Base-by-base conservation (phyloP, 495 filamentous ascomycete species). In the Glonium stellatum region DNA sequence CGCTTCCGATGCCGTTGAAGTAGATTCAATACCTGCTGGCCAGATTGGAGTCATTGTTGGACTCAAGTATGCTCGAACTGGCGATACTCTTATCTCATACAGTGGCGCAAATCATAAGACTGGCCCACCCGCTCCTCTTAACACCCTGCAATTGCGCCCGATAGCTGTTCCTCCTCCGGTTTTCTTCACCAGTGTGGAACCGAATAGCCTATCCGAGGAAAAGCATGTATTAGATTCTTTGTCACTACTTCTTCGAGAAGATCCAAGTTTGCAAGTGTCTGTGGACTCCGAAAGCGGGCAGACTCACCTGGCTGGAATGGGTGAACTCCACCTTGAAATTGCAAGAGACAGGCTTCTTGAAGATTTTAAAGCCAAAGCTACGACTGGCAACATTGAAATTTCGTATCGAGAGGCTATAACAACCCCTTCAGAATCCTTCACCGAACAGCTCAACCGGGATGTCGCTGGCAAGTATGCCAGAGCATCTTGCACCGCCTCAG, bases 41-140 rank as follows among this genome's bases (percentile, higher is more conserved):
- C 92, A 97, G 65, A 97, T 99, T 58, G 95, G 93, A n/a, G 95
- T 97, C 34, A 88, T 99, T 23, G 83, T 85, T 4, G 92, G 93
- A 12, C 82, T 99, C 8, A 97, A 96, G 68, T 78, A 87, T 60
- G 86, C 93, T 25, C 80, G 95, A 39, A 99, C 95, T 1, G 95
- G 95, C 0, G 95, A 99, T 68, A 97, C 95, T 0, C 73, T 99
- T 12, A 80, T 97, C 23, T 82, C 84, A 5, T 92, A 87, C 67
- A 75, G 81, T 35, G 81, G 83, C 23, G 74, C 77, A 54, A 79
- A 80, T 57, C 77, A 78, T 4, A 87, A 84, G 68, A 63, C 71
- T 4, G 81, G 78, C 3, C 85, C 84, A 34, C 85, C 88, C n/a
- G 79, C 84, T 52, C 81, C 85, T 0, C 73, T 92, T 37, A 81